Percentiles rank a stretch among this genome's conserved stretches.
Evolutionary conservation across 176 grass and related monocot species (phyloP).

Genomic region (Eragrostis nindensis): DNA sequence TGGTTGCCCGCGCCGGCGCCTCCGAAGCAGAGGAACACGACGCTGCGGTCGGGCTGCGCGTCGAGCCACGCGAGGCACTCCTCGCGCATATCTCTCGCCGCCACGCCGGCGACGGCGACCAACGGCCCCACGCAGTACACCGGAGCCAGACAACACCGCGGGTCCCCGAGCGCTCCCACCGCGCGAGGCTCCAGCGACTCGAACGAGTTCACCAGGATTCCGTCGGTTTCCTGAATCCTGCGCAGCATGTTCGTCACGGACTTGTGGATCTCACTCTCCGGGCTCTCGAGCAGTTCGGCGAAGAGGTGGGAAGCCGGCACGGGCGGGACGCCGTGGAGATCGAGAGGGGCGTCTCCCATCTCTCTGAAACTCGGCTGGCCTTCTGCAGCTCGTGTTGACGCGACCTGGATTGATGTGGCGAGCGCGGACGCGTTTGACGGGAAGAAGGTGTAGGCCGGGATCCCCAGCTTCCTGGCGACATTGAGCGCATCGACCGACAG

Average conservation of each 20-base stretch:
- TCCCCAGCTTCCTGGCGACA: constrained; percentile 37
- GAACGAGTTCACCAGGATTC: not conserved
- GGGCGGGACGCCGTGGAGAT: constrained; percentile 40
- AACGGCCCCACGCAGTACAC: constrained; percentile 41
- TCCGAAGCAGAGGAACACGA: constrained; percentile 68
- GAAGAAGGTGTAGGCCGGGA: constrained; percentile 46
- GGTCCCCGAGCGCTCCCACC: not conserved
- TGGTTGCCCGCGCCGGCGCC: constrained; percentile 1
- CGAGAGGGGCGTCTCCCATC: constrained; percentile 30
- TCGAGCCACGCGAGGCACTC: constrained; percentile 61
- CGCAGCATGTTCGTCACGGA: not conserved
- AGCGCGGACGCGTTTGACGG: constrained; percentile 5
- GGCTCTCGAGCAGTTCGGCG: not conserved
- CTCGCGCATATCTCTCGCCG: not conserved
- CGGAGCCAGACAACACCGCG: not conserved
- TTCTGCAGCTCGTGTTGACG: not conserved
- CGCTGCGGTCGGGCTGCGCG: constrained; percentile 48
- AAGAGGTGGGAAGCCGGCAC: constrained; percentile 42
- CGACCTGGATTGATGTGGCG: constrained; percentile 22
- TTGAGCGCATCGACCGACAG: constrained; percentile 24
- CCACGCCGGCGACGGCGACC: not conserved
- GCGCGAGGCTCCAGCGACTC: not conserved
- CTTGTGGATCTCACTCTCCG: not conserved
- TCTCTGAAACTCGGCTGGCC: constrained; percentile 15
- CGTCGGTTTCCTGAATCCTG: not conserved